Evolutionary conservation across 1,284 basidiomycete species (phyloP).

Genomic region (Neotropicomus parvogracilis): DNA sequence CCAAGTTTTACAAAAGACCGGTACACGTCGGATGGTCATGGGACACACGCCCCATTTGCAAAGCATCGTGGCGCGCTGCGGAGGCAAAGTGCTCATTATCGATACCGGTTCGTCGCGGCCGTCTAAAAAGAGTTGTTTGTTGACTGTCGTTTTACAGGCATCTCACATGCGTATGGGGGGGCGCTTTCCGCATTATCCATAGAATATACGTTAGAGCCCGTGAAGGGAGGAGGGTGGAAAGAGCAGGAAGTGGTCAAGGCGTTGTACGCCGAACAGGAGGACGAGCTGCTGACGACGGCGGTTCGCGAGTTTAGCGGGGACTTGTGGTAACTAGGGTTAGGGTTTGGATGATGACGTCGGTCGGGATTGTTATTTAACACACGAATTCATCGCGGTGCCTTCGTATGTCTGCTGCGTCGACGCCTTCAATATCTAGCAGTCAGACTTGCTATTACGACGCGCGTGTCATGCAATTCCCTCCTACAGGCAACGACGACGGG

Average conservation of each 20-base stretch:
- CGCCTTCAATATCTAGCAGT: constrained; percentile 21
- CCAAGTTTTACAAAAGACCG: constrained; percentile 64
- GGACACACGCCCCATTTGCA: constrained; percentile 91
- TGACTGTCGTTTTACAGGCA: constrained; percentile 47
- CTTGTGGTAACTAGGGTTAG: constrained; percentile 21
- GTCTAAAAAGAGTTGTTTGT: neutral
- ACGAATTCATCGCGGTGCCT: constrained; percentile 4
- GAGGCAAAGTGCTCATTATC: constrained; percentile 87
- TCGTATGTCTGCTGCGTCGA: constrained; percentile 18
- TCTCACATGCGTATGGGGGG: constrained; percentile 93
- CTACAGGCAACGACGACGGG: neutral
- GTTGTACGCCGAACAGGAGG: constrained; percentile 59
- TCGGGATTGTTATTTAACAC: constrained; percentile 25
- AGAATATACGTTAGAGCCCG: constrained; percentile 69
- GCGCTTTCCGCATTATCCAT: constrained; percentile 83
- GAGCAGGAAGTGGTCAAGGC: constrained; percentile 81
- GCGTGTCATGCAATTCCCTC: constrained; percentile 16
- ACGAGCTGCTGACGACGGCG: constrained; percentile 40
- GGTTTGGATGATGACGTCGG: constrained; percentile 23
- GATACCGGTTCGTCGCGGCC: constrained; percentile 58
- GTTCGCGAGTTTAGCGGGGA: constrained; percentile 27
- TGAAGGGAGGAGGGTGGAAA: constrained; percentile 49
- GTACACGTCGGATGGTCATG: constrained; percentile 85
- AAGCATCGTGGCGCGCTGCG: constrained; percentile 77
- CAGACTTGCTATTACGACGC: constrained; percentile 31